Conservation (phyloP, 2,329 filamentous ascomycete species). For the Rugonectria rugulosa region DNA sequence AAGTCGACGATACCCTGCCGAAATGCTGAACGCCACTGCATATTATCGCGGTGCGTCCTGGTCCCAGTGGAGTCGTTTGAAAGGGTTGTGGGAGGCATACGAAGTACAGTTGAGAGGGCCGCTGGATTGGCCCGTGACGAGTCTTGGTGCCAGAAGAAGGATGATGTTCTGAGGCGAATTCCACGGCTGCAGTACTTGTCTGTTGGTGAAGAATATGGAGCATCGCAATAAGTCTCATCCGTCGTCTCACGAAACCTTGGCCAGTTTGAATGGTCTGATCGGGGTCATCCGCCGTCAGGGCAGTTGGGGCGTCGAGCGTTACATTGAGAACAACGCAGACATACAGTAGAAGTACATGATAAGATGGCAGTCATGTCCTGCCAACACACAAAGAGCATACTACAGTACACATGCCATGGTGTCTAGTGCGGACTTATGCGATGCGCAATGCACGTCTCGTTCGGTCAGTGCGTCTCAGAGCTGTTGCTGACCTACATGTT, state of each 20-base stretch:
- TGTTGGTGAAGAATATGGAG: not conserved
- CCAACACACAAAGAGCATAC: conserved; percentile 5
- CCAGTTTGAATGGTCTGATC: conserved; percentile 19
- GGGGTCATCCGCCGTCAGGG: conserved; percentile 1
- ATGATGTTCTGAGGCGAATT: conserved; percentile 10
- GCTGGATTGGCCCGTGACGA: conserved; percentile 4
- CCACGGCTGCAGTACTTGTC: not conserved
- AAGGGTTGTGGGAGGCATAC: conserved; percentile 21
- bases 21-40: conserved; percentile 31
- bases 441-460: not conserved
- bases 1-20: conserved; percentile 27
- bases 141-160: conserved; percentile 11
- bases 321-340: conserved; percentile 12
- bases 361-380: conserved; percentile 5
- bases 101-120: conserved; percentile 20
- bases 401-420: no score
- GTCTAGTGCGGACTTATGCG: no score
- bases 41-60: conserved; percentile 15
- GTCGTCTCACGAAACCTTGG: no score
- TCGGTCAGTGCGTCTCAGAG: conserved; percentile 9
- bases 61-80: conserved; percentile 14
- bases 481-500: conserved; percentile 3
- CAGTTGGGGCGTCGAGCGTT: conserved; percentile 8
- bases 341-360: conserved; percentile 4
- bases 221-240: conserved; percentile 4